Evolutionary conservation across 768 basidiomycete species (phyloP).

Genomic region (Pulveroboletus frians): DNA sequence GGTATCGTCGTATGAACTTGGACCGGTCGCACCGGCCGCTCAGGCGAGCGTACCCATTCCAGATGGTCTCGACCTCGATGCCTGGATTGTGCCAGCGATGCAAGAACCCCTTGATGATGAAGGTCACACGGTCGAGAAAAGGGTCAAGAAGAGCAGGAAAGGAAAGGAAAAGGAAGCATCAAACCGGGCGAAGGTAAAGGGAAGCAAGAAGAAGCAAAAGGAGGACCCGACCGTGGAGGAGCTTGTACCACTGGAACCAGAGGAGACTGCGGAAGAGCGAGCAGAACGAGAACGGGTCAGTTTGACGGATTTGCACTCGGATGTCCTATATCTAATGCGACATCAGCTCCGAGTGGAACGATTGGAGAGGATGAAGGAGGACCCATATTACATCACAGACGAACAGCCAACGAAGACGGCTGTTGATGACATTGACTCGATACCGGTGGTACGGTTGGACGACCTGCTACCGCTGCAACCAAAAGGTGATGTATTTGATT

Average conservation of each 20-base stretch:
- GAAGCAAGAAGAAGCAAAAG: conserved; percentile 45
- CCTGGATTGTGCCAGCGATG: conserved; percentile 72
- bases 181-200: conserved; percentile 28
- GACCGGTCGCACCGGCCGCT: conserved; percentile 74
- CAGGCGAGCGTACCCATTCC: conserved; percentile 81
- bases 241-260: conserved; percentile 37
- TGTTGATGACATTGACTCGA: conserved; percentile 75
- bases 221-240: conserved; percentile 22
- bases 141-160: conserved; percentile 40
- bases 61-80: conserved; percentile 79
- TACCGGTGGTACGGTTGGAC: conserved; percentile 85
- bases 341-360: conserved; percentile 70
- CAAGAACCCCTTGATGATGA: conserved; percentile 30
- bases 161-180: conserved; percentile 41
- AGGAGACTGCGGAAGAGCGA: conserved; percentile 55
- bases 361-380: conserved; percentile 69
- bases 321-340: conserved; percentile 1
- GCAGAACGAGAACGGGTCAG: conserved; percentile 61
- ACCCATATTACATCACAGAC: conserved; percentile 88
- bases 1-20: conserved; percentile 72
- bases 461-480: conserved; percentile 51
- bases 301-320: background rate
- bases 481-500: conserved; percentile 24
- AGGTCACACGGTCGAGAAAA: conserved; percentile 35
- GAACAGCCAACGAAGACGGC: conserved; percentile 38